These are phyloP conservation scores for Aspergillus glaucus DNA, from an alignment of 2,329 filamentous ascomycete species.

Conservation along the genomic window DNA sequence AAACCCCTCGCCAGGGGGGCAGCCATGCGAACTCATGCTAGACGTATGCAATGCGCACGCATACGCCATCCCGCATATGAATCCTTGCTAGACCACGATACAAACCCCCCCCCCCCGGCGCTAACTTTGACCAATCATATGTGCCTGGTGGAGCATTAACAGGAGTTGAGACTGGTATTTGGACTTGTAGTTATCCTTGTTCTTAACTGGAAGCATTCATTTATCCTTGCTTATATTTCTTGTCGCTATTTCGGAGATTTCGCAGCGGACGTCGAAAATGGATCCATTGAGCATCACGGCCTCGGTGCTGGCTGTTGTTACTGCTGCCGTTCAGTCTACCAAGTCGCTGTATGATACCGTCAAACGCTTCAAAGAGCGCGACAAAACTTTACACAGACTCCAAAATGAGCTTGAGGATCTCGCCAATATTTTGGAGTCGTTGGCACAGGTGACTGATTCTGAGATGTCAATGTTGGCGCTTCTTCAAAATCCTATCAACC, in stretches of 20 bases:
- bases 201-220: not conserved
- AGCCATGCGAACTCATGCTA: too few relatives aligned
- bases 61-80: conserved; percentile 26
- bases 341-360: conserved; percentile 29
- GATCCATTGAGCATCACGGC: conserved; percentile 32
- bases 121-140: not conserved
- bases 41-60: conserved; percentile 59
- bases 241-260: not conserved
- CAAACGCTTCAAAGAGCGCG: conserved; percentile 28
- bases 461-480: conserved; percentile 20
- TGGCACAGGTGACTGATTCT: conserved; percentile 18
- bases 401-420: conserved; percentile 30
- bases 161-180: not conserved
- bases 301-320: conserved; percentile 26
- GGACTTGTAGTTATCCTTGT: not conserved
- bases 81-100: not conserved
- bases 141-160: not conserved
- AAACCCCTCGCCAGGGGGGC: too few relatives aligned
- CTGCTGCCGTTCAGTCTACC: conserved; percentile 29
- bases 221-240: not conserved
- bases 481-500: conserved; percentile 30
- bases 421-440: conserved; percentile 24
- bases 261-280: conserved; percentile 4
- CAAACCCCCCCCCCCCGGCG: not conserved
- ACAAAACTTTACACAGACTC: conserved; percentile 30